Evolutionary conservation across 495 filamentous ascomycete species (phyloP), one percentile per base, ranked within the genome.

Genomic region (Lepraria neglecta): DNA sequence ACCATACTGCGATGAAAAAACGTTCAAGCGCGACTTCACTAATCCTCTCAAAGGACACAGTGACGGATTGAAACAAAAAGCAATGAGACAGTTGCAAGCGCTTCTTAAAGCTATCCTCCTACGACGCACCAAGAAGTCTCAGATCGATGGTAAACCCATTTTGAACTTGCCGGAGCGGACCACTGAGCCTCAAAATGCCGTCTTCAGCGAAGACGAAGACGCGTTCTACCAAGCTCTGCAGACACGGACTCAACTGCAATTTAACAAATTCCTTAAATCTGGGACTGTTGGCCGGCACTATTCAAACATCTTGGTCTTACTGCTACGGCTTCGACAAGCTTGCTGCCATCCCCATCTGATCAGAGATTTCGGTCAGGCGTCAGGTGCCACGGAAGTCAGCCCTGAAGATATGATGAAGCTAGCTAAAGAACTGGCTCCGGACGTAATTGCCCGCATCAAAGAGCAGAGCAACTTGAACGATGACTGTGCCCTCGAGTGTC

Each of bases 291-390:
- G 86, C 15, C 84, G 81, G 61, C 86, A 94, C 64, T 97, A 96
- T 69, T 87, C 84, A 6, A 88, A 88, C 65, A 86, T 97, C 48
- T 78, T 97, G 19, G 87, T 95, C 33, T 79, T 96, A 27, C 80
- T 98, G 50, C 78, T 98, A 14, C 88, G 92, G 15, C 82, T 98
- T 10, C 82, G 90, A n/a, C 94, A 98, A 73, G 88, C 88, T 35
- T 94, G 89, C 68, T 95, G 91, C 65, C 94, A 98, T 72, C 91
- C 92, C 1, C 89, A 95, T 70, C 76, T 98, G n/a, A 91, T 95
- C 56, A 79, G 77, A 12, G 91, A 92, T 60, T 84, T 88, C 64
- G 84, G 83, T 35, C 68, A 76, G 27, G 76, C 84, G 58, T 75
- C 77, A n/a, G 74, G 72, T 54, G 72, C 78, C 60, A 67, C 73